Base-by-base conservation (phyloP, 805 yeast species). In the Metschnikowia matae region DNA sequence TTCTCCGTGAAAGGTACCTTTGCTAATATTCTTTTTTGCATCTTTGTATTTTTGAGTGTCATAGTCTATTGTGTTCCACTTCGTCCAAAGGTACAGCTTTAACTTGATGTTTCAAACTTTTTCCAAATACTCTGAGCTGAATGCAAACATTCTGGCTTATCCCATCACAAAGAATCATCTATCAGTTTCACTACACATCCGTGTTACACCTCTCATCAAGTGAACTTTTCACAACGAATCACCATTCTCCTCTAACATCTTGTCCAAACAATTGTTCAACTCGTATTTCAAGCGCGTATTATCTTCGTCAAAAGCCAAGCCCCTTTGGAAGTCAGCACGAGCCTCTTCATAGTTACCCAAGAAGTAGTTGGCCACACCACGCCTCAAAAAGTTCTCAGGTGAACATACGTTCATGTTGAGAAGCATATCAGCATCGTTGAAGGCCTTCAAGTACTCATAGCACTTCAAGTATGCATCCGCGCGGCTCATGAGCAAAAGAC, bases 361-460 rank as follows among this genome's bases (percentile, higher is more conserved):
- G 58, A 84, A 82, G 57, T 69, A 68, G 56, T 77, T 73, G 41
- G 87, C 81, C 44, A 85, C 82, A 1, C 89, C 86, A 59, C 85
- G 78, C 69, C 94, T 78, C 48, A 85, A 72, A 61, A 84, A 85
- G 62, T 86, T 84, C 48, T 87, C 94, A 1, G 91, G 82, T 3
- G 81, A 69, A 48, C 72, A 68, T 63, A 81, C 69, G 67, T 81
- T 83, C 61, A 85, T 73, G 38, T 80, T 80, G 51, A 82, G 66
- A 54, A 85, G 69, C 70, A 85, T 66, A 53, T 86, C 91, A 2
- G 87, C 80, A 62, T 87, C 95, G 56, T 82, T 80, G 61, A 70
- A 78, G 0, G 90, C 91, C 49, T 78, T 80, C 42, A 81, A 56
- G 62, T 73, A 81, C 48, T 81, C 73, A 38, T 79, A 75, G 47